Base-by-base conservation (phyloP, 495 filamentous ascomycete species). In the Aspergillus panamensis region DNA sequence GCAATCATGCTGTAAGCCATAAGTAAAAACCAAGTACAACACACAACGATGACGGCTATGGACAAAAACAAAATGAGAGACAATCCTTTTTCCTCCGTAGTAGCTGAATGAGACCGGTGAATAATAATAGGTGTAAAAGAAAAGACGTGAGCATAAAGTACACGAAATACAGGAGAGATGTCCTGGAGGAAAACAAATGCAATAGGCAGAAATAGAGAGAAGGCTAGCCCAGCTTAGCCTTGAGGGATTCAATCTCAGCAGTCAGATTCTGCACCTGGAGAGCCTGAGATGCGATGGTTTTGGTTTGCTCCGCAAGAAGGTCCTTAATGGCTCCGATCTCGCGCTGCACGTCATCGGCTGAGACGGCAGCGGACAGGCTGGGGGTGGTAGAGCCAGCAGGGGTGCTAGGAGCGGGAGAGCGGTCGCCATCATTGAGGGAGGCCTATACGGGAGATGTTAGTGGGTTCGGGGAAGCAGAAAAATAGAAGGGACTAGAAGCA, bases 271-370 rank as follows among this genome's bases (percentile, higher is more conserved):
- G 69, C 65, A 80, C 69, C 55, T 78, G 74, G 51, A 73, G 65
- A 6, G 74, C 72, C 63, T 80, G 77, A 8, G 66, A 49, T 14
- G 75, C 73, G 47, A 80, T 77, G 3, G 69, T 72, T 66, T 72
- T 76, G 40, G 74, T 77, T 58, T 78, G 76, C 52, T 74, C 70
- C 1, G 75, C 69, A 37, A 79, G 72, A 55, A 79, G 57, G 20
- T 70, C 65, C 50, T 77, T 79, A 55, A 79, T 75, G 39, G 70
- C 69, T n/a, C 71, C 68, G 37, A 79, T 77, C 33, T 79, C 75
- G 40, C 68, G 67, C 29, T 69, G 61, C 19, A 77, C 65, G 16
- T 67, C 55, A 44, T 68, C 63, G 13, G 66, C 58, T 6, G 59
- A 55, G 8, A 59, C 58, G 43, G 61, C 35, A n/a, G 60, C 69